These are phyloP conservation scores for Helotiales sp. DNA, from an alignment of 2,329 filamentous ascomycete genomes.

Conservation along the genomic window DNA sequence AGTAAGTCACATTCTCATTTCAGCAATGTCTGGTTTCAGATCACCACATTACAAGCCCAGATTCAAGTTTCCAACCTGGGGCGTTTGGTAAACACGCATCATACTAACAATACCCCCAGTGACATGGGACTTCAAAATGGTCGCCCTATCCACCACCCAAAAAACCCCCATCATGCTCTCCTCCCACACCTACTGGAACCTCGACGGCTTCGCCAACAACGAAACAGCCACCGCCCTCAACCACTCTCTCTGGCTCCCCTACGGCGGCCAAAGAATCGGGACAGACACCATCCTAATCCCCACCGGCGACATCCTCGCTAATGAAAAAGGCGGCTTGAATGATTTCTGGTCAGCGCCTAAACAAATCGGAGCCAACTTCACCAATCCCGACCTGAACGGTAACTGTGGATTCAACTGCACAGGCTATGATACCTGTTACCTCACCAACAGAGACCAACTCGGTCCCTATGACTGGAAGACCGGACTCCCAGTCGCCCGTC, in stretches of 20 bases:
- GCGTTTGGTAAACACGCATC: too few relatives aligned
- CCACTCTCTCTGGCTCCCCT: conserved; percentile 72
- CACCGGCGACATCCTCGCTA: conserved; percentile 72
- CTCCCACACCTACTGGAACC: conserved; percentile 76
- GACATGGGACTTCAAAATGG: conserved; percentile 67
- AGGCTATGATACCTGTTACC: conserved; percentile 78
- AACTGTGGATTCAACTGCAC: conserved; percentile 83
- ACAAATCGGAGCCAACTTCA: conserved; percentile 70
- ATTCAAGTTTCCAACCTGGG: too few relatives aligned
- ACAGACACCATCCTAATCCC: conserved; percentile 73
- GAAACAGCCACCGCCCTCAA: conserved; percentile 65
- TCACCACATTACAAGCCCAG: too few relatives aligned
- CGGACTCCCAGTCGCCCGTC: conserved; percentile 59
- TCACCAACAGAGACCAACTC: conserved; percentile 61
- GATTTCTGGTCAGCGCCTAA: conserved; percentile 84
- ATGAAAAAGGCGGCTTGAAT: conserved; percentile 66
- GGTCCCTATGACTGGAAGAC: conserved; percentile 64
- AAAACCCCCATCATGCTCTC: conserved; percentile 83
- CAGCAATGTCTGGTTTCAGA: conserved; percentile 39
- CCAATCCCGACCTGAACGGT: conserved; percentile 59
- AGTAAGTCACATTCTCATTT: conserved; percentile 26
- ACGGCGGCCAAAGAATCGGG: conserved; percentile 67
- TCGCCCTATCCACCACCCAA: conserved; percentile 68
- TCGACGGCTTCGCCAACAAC: conserved; percentile 76
- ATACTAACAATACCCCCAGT: conserved; percentile 52